Evolutionary conservation across 306 rosid species (phyloP).

Genomic region (Malus fusca): DNA sequence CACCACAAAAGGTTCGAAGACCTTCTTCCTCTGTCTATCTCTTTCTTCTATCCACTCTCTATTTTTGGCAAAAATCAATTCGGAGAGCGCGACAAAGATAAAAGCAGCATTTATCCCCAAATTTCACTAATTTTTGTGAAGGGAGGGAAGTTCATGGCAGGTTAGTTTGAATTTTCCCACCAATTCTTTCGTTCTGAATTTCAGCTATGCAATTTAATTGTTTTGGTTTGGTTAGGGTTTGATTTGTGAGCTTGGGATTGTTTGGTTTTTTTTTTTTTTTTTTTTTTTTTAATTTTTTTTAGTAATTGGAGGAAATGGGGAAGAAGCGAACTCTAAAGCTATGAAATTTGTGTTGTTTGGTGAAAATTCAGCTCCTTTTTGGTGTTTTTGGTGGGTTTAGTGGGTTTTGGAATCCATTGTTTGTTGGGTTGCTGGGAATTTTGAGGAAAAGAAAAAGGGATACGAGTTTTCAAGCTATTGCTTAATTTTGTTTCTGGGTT

Average conservation of each 20-base stretch:
- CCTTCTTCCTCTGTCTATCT: constrained; percentile 10
- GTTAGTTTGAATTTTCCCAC: not conserved
- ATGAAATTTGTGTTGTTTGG: not conserved
- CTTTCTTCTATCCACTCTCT: constrained; percentile 5
- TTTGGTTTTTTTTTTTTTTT: not conserved
- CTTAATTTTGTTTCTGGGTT: not conserved
- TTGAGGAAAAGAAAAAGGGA: not conserved
- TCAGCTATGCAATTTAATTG: not conserved
- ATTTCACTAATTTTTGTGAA: not conserved
- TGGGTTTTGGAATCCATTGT: not conserved
- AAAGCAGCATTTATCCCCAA: not conserved
- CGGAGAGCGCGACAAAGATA: not conserved
- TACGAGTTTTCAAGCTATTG: not conserved
- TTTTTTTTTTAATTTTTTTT: not conserved
- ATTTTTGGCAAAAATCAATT: not conserved
- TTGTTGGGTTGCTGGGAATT: not conserved
- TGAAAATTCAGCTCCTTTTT: not conserved
- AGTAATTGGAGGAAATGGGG: constrained; percentile 8
- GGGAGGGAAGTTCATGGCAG: not conserved
- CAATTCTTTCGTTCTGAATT: not conserved
- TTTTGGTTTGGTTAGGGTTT: constrained; percentile 2
- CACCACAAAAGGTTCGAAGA: not conserved
- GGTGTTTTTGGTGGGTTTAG: not conserved
- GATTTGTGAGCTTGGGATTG: not conserved
- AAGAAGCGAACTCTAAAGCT: not conserved